Evolutionary conservation across 176 grass and related monocot genomes (phyloP).

Genomic region (barley (Hordeum vulgare)): MorexV3_pseudomolecules_assembly NC_058518.1:221348033-221348532

Average conservation of each 20-base stretch:
- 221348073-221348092: not conserved
- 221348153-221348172: conserved; percentile 30
- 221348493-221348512: not conserved
- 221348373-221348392: conserved; percentile 83
- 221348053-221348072: not conserved
- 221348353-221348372: conserved; percentile 93
- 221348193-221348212: not conserved
- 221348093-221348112: not conserved
- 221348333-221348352: conserved; percentile 64
- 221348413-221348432: conserved; percentile 61
- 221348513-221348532: not conserved
- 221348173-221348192: not conserved
- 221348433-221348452: conserved; percentile 56
- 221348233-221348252: not conserved
- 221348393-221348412: conserved; percentile 89
- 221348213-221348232: not conserved
- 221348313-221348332: conserved; percentile 54
- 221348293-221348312: conserved; percentile 53
- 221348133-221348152: conserved; percentile 22
- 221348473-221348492: not conserved
- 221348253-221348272: conserved; percentile 26
- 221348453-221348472: no score
- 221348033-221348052: no score
- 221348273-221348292: not conserved
- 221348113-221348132: not conserved